A percentile compares a stretch with the other conserved stretches of the same genome.
Evolutionary conservation across 192 early-diverging fungal species (phyloP).

Genomic region (Lobosporangium transversale): DNA sequence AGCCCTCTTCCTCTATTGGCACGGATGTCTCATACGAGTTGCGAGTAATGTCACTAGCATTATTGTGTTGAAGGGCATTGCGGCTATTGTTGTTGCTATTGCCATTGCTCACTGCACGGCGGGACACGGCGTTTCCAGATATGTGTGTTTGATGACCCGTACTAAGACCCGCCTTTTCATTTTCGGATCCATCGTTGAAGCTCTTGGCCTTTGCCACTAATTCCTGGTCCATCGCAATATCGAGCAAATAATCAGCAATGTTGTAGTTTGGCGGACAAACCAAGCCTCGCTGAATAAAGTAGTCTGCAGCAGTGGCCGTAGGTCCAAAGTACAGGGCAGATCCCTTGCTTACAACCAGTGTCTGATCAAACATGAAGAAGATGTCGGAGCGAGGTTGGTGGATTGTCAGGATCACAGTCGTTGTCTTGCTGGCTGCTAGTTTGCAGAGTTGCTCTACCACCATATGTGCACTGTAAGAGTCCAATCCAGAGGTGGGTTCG

Average conservation of each 20-base stretch:
- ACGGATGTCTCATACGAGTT: conserved; percentile 25
- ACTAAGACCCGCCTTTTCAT: conserved; percentile 15
- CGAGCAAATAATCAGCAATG: conserved; percentile 52
- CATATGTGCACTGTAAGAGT: conserved; percentile 77
- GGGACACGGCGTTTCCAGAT: conserved; percentile 8
- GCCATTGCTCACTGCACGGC: background rate
- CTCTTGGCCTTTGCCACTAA: conserved; percentile 17
- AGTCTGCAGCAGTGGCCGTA: conserved; percentile 32
- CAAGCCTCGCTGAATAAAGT: conserved; percentile 51
- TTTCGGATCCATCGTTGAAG: background rate
- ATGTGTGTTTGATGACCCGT: conserved; percentile 4
- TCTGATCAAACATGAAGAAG: conserved; percentile 58
- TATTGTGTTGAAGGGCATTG: background rate
- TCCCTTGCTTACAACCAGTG: conserved; percentile 53
- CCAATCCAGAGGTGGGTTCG: conserved; percentile 85
- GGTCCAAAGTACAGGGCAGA: conserved; percentile 54
- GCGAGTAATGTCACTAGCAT: conserved; percentile 1
- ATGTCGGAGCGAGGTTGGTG: conserved; percentile 62
- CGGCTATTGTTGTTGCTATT: no score
- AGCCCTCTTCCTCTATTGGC: conserved; percentile 13
- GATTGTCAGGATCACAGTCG: conserved; percentile 58
- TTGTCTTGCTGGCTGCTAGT: conserved; percentile 61
- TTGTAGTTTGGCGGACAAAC: conserved; percentile 54
- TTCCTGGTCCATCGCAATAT: conserved; percentile 43
- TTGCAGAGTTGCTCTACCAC: conserved; percentile 69